A percentile compares a stretch with the other conserved stretches of the same genome.
These are phyloP conservation scores for Cutaneotrichosporon mucoides DNA, from an alignment of 1,284 basidiomycete species.

Conservation along the genomic window DNA sequence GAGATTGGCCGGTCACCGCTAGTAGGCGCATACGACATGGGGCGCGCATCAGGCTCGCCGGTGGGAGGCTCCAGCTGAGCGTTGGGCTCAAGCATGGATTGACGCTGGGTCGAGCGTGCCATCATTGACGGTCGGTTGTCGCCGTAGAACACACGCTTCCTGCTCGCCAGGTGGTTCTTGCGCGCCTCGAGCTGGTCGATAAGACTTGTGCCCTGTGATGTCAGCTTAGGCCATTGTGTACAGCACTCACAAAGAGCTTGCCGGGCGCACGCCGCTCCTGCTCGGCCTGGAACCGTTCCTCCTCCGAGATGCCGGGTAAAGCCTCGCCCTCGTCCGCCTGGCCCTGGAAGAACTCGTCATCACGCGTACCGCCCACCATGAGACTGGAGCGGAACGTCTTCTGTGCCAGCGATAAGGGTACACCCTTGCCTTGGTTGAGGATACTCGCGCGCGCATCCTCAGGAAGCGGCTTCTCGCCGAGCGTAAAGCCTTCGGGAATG, in stretches of 20 bases:
- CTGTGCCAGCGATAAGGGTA: constrained; percentile 35
- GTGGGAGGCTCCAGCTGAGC: not conserved
- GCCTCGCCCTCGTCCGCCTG: constrained; percentile 20
- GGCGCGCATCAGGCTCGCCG: not conserved
- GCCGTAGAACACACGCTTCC: constrained; percentile 44
- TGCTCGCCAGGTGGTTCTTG: constrained; percentile 37
- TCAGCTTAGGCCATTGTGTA: no score
- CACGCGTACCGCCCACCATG: constrained; percentile 32
- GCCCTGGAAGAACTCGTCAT: constrained; percentile 21
- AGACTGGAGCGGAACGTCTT: constrained; percentile 40
- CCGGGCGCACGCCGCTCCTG: constrained; percentile 27
- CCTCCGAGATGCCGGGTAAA: constrained; percentile 3
- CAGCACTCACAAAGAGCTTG: constrained; percentile 23
- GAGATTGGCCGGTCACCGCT: not conserved
- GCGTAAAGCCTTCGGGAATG: constrained; percentile 36
- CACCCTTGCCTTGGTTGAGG: constrained; percentile 25
- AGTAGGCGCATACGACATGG: constrained; percentile 1
- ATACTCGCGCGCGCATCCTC: constrained; percentile 35
- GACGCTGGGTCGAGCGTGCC: constrained; percentile 24
- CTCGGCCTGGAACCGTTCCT: constrained; percentile 25
- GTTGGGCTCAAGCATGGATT: constrained; percentile 13
- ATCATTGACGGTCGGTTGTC: constrained; percentile 48
- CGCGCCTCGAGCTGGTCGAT: constrained; percentile 48
- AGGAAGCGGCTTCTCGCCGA: constrained; percentile 46
- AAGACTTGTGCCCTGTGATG: constrained; percentile 34